These are phyloP conservation scores for Gaeumannomyces tritici DNA, from an alignment of 2,329 filamentous ascomycete genomes.

Conservation along the genomic window DNA sequence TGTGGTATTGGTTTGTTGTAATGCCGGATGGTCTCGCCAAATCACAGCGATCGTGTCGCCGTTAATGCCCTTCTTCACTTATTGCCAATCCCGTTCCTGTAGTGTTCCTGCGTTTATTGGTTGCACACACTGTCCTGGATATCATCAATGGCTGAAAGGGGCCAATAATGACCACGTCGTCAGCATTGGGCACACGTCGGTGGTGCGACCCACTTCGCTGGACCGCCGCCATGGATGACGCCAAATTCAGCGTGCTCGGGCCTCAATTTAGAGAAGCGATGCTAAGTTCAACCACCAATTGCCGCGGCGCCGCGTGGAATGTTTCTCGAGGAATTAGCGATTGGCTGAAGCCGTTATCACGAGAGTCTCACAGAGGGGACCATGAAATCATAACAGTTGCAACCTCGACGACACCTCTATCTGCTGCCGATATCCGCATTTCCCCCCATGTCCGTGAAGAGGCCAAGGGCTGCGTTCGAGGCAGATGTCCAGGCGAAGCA, in stretches of 20 bases:
- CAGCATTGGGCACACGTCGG: no score
- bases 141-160: no score
- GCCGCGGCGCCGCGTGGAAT: background rate
- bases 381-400: background rate
- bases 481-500: conserved; percentile 57
- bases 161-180: background rate
- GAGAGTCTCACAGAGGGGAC: background rate
- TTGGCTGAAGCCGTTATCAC: background rate
- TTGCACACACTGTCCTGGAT: no score
- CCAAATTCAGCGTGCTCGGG: background rate
- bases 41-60: no score
- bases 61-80: no score
- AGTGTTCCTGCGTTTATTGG: no score
- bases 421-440: background rate
- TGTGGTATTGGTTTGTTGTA: no score
- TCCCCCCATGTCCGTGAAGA: conserved; percentile 63
- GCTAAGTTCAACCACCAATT: background rate
- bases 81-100: no score
- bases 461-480: conserved; percentile 70
- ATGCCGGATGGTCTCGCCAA: no score
- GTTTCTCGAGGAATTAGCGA: background rate
- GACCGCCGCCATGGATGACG: background rate
- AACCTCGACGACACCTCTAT: background rate
- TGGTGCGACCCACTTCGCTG: background rate
- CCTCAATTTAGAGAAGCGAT: background rate